Conservation (phyloP, 139 green algal species). For the Coelastrella sp. region DNA sequence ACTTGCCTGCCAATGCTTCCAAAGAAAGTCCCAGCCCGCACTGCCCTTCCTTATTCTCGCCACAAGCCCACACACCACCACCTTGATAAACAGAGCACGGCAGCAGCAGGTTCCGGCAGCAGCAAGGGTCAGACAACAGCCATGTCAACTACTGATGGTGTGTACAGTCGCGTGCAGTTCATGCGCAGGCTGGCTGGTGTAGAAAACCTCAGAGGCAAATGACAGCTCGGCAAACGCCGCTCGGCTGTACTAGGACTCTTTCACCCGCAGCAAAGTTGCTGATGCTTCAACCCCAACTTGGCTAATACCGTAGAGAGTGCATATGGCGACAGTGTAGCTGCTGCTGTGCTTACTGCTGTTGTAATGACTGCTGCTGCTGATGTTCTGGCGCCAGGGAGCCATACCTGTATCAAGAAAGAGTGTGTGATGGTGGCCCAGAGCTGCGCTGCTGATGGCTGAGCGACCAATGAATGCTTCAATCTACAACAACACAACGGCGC, state of each 20-base stretch:
- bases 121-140: constrained; percentile 13
- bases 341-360: neutral
- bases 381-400: neutral
- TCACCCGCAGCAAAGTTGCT: no score
- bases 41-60: constrained; percentile 63
- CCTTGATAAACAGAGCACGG: neutral
- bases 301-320: neutral
- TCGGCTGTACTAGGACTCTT: no score
- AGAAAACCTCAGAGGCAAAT: no score
- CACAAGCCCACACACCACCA: constrained; percentile 59
- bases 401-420: constrained; percentile 69
- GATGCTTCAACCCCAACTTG: no score
- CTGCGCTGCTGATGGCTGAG: constrained; percentile 45
- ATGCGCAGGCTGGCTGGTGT: no score
- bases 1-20: constrained; percentile 65
- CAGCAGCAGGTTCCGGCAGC: neutral
- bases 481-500: neutral
- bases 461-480: constrained; percentile 61
- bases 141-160: neutral
- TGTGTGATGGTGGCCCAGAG: constrained; percentile 73
- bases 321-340: neutral
- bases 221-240: no score
- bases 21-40: constrained; percentile 69
- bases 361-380: neutral
- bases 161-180: no score